Percentiles rank a stretch among this genome's conserved stretches.
Conservation (phyloP, 345 rosid species). For the Microthlaspi erraticum region DNA sequence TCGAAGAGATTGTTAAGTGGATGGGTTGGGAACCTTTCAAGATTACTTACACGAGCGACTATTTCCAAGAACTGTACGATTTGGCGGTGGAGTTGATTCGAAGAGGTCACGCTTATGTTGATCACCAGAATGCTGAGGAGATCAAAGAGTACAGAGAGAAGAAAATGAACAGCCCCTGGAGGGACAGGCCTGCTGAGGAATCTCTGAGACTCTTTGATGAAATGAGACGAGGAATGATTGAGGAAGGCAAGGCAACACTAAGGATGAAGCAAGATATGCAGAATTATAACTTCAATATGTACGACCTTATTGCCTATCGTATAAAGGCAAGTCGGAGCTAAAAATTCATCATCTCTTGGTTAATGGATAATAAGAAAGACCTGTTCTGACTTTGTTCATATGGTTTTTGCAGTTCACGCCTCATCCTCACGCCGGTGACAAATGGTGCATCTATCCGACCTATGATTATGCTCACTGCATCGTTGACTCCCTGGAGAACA, state of each 20-base stretch:
- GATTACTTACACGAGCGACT: conserved; percentile 98
- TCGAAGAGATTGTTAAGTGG: background rate
- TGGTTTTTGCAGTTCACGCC: conserved; percentile 45
- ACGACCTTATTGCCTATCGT: conserved; percentile 95
- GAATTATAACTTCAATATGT: conserved; percentile 93
- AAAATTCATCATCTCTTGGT: too few species aligned
- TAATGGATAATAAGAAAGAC: too few species aligned
- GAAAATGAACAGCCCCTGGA: conserved; percentile 96
- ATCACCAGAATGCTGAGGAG: conserved; percentile 97
- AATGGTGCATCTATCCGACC: conserved; percentile 75
- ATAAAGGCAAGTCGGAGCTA: too few species aligned
- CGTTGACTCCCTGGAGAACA: conserved; percentile 92
- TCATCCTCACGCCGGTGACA: conserved; percentile 95
- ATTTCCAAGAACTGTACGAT: conserved; percentile 90
- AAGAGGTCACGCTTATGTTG: conserved; percentile 93
- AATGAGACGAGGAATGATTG: conserved; percentile 76
- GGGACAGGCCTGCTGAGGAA: conserved; percentile 83
- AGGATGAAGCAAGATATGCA: conserved; percentile 99
- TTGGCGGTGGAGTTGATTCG: conserved; percentile 86
- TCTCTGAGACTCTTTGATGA: conserved; percentile 90
- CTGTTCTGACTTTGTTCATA: background rate
- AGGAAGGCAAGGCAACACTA: conserved; percentile 92
- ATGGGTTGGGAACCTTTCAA: conserved; percentile 79
- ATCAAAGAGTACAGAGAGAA: conserved; percentile 88
- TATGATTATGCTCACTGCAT: conserved; percentile 78